Base-by-base conservation (phyloP, 2,329 filamentous ascomycete genomes). In the Cryphonectria radicalis region DNA sequence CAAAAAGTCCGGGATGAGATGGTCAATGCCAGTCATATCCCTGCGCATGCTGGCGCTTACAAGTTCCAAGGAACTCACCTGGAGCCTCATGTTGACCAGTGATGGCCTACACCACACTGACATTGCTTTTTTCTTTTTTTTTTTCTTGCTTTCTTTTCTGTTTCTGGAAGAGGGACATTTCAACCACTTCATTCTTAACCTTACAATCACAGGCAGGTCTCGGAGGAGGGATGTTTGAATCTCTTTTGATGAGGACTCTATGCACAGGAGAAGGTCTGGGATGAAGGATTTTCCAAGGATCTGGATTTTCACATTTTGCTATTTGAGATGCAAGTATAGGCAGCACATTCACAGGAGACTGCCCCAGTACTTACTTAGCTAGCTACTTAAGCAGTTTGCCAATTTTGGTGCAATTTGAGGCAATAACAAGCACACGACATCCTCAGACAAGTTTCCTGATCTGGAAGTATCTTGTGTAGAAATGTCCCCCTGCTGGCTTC, bases 31-130 rank as follows among this genome's bases (percentile, higher is more conserved):
- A 55, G 57, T 19, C 35, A 25, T 3, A 22, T 73, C 14, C 72
- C 72, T 13, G 46, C 28, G 4, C 57, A 11, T 14, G 72, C 69
- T 43, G 11, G 28, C 0, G 25, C 8, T 71, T 71, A 25, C 22
- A 10, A 28, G 37, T 57, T 64, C 25, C 46, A 55, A 25, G 25
- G 42, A 46, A 43, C 50, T 25, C n/a, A 25, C 17, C 63, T 25
- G 8, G 6, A 7, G 6, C 25, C 40, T 13, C 42, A 43, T 17
- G 35, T 14, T 4, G 35, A n/a, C 19, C 11, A n/a, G 37, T 37
- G 40, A 50, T 37, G 28, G 17, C 42, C 42, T 17, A 17, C 42
- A 22, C 17, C 19, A 22, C 22, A 6, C 43, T 17, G 1, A 19
- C 5, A 4, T 46, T 46, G 17, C 37, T 19, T 46, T 46, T 22